These are phyloP conservation scores for Cenchrus purpureus DNA, from an alignment of 176 grass and related monocot genomes.

Conservation along the genomic window DNA sequence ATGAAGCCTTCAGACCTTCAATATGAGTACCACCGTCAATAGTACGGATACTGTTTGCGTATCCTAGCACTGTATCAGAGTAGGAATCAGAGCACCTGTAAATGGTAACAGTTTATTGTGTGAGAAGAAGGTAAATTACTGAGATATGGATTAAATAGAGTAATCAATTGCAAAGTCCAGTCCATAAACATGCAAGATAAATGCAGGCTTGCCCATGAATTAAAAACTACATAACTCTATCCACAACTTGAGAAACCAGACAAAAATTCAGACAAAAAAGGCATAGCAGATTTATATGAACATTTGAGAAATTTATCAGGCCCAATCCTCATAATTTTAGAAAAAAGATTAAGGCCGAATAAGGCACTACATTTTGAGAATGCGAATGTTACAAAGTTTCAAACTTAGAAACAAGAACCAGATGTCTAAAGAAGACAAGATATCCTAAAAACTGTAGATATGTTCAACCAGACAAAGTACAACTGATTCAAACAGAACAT, in stretches of 20 bases:
- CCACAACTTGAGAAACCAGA: conserved; percentile 6
- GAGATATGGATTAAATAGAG: background rate
- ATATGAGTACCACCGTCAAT: conserved; percentile 99
- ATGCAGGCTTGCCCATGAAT: background rate
- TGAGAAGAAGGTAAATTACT: conserved; percentile 1
- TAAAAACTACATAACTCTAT: background rate
- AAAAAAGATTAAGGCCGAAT: background rate
- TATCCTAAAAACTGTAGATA: conserved; percentile 9
- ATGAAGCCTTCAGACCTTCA: conserved; percentile 85
- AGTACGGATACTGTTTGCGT: conserved; percentile 98
- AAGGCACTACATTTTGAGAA: background rate
- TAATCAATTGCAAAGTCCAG: background rate
- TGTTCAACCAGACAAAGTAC: conserved; percentile 13
- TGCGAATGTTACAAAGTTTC: background rate
- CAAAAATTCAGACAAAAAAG: background rate
- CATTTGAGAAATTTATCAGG: background rate
- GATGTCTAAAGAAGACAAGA: conserved; percentile 12
- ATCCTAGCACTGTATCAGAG: conserved; percentile 91
- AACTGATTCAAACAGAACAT: background rate
- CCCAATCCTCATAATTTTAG: background rate
- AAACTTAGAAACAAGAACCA: conserved; percentile 10
- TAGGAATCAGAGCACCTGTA: conserved; percentile 98
- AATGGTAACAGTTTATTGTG: conserved; percentile 29
- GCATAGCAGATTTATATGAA: conserved; percentile 1
- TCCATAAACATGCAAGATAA: background rate